These are phyloP conservation scores for Aspergillus pseudoviridinutans DNA, from an alignment of 2,329 filamentous ascomycete species.

Conservation along the genomic window DNA sequence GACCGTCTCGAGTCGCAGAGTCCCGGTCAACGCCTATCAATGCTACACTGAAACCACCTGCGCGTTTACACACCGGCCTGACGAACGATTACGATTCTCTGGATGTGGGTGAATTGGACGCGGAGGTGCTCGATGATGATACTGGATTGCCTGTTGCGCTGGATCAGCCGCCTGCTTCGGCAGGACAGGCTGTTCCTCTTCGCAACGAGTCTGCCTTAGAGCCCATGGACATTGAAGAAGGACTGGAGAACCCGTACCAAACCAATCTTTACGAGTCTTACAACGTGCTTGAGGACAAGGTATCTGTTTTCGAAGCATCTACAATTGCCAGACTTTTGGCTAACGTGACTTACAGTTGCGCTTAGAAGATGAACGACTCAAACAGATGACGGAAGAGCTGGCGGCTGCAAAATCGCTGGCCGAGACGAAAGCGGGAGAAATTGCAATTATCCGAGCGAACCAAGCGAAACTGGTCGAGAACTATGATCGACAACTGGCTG, in stretches of 20 bases:
- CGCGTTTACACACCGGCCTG: slow-evolving; percentile 31
- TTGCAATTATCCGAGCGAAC: slow-evolving; percentile 58
- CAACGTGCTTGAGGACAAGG: slow-evolving; percentile 23
- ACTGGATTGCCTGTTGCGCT: slow-evolving; percentile 6
- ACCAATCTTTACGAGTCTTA: slow-evolving; percentile 9
- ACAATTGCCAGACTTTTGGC: slow-evolving; percentile 5
- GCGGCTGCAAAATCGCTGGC: slow-evolving; percentile 38
- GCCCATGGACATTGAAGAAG: slow-evolving; percentile 16
- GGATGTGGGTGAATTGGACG: slow-evolving; percentile 43
- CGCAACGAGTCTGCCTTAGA: slow-evolving; percentile 13
- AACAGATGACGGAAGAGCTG: slow-evolving; percentile 37
- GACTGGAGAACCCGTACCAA: slow-evolving; percentile 1
- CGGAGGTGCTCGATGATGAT: slow-evolving; percentile 40
- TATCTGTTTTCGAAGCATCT: slow-evolving; percentile 6
- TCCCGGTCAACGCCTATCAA: slow-evolving; percentile 6
- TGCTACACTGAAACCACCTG: slow-evolving; percentile 23
- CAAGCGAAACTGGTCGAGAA: slow-evolving; percentile 51
- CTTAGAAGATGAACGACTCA: slow-evolving; percentile 38
- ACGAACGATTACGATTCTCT: slow-evolving; percentile 40
- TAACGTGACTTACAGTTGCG: slow-evolving; percentile 28
- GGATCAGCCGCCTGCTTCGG: slow-evolving; percentile 8
- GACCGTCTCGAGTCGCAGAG: slow-evolving; percentile 3
- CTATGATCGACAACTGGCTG: slow-evolving; percentile 50
- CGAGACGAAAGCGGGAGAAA: slow-evolving; percentile 55
- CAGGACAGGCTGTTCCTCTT: slow-evolving; percentile 3